A percentile compares a stretch with the other conserved stretches of the same genome.
Conservation (phyloP, 495 filamentous ascomycete genomes). For the Aspergillus bridgeri region DNA sequence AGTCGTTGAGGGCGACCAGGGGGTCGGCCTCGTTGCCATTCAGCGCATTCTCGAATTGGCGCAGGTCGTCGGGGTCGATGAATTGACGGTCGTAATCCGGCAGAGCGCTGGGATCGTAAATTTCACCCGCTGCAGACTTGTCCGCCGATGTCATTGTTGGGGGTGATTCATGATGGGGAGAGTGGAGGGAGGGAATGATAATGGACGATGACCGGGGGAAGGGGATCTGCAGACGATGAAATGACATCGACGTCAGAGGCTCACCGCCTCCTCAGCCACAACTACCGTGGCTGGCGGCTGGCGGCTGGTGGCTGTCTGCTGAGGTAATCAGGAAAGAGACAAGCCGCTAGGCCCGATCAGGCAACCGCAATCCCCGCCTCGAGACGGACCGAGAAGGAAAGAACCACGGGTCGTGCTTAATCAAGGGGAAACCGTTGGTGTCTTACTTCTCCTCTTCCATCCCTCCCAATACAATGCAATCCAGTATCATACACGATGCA, state of each 20-base stretch:
- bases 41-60: constrained; percentile 49
- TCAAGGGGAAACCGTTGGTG: neutral
- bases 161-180: constrained; percentile 28
- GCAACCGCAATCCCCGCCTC: neutral
- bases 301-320: neutral
- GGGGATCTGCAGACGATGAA: constrained; percentile 4
- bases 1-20: constrained; percentile 76
- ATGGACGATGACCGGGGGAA: neutral
- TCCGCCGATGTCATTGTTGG: constrained; percentile 36
- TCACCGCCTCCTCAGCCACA: neutral
- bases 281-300: neutral
- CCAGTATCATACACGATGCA: too few species aligned
- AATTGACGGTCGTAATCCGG: constrained; percentile 68
- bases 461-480: too few species aligned
- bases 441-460: neutral
- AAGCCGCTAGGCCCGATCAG: neutral
- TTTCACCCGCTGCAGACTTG: constrained; percentile 23
- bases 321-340: neutral
- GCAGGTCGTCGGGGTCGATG: constrained; percentile 51
- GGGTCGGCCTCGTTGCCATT: constrained; percentile 46
- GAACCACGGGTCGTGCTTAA: constrained; percentile 13
- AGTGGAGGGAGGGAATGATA: neutral
- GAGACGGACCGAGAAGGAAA: constrained; percentile 6
- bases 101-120: constrained; percentile 44
- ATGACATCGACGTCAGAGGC: constrained; percentile 6